Percentiles rank a stretch among this genome's conserved stretches.
Conservation (phyloP, 495 filamentous ascomycete genomes). For the Evansstolkia leycettana region DNA sequence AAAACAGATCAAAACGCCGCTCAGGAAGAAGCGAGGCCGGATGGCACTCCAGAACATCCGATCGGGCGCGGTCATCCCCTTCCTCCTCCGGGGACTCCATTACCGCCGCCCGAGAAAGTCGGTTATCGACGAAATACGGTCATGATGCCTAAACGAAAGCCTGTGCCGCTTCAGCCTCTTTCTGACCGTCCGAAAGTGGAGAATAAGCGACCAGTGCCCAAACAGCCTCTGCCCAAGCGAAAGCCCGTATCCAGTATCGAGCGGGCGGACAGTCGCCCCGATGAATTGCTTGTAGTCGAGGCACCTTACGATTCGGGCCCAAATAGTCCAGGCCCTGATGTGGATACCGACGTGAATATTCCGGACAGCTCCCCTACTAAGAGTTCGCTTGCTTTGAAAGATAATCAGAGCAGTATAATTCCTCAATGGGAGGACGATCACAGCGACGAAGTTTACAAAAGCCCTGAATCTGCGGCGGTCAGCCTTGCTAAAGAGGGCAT, state of each 20-base stretch:
- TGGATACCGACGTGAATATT: slow-evolving; percentile 7
- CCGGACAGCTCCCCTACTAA: background rate
- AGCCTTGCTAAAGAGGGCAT: background rate
- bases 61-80: slow-evolving; percentile 56
- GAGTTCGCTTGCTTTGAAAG: background rate
- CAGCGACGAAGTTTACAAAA: background rate
- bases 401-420: background rate
- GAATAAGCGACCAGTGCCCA: slow-evolving; percentile 14
- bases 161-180: slow-evolving; percentile 32
- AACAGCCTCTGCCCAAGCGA: slow-evolving; percentile 22
- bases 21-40: slow-evolving; percentile 24
- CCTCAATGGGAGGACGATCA: slow-evolving; percentile 1
- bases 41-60: slow-evolving; percentile 48
- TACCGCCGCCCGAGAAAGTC: slow-evolving; percentile 63
- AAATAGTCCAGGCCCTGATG: slow-evolving; percentile 30
- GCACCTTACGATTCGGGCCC: slow-evolving; percentile 40
- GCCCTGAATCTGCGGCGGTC: background rate
- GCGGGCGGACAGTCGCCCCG: slow-evolving; percentile 9
- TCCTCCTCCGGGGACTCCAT: slow-evolving; percentile 43
- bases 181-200: slow-evolving; percentile 15
- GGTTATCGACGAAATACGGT: slow-evolving; percentile 42
- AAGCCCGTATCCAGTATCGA: slow-evolving; percentile 21
- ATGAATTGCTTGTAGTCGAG: slow-evolving; percentile 38
- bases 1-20: slow-evolving; percentile 30
- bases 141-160: slow-evolving; percentile 48